Base-by-base conservation (phyloP, 2,329 filamentous ascomycete genomes). In the Trichophaea hybrida region DNA sequence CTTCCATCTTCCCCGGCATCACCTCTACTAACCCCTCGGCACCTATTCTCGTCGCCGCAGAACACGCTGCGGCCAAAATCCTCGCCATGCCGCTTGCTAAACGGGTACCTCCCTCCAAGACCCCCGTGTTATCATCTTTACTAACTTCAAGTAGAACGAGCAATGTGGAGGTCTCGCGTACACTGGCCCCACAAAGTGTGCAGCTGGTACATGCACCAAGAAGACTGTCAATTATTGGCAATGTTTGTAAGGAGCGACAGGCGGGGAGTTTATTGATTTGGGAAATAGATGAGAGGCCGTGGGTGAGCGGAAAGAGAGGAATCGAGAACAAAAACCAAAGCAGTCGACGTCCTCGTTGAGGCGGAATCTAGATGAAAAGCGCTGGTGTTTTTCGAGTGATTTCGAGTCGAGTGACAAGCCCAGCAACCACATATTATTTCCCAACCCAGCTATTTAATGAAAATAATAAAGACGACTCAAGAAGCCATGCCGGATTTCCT, bases 1-100 rank as follows among this genome's bases (percentile, higher is more conserved):
- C 79, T 0, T 79, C 78, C 62, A 82, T 86, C 67, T 84, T 85
- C 73, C 83, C 84, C 0, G 83, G 84, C 63, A 79, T 85, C 65
- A 76, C 82, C 2, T 82, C 81, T 0, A 80, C 82, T 15, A 88
- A 88, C 71, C 84, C 84, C 1, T 79, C 80, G 52, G 78, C 81
- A 1, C 77, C 80, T 43, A 80, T 85, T 65, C 81, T 85, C 69
- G 75, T 81, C 38, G 80, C 77, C 15, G 78, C 82, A 15, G 83
- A 86, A 73, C 76, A 77, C 46, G 81, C 81, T 6, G 76, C 76
- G 4, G 74, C 75, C 65, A 76, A 72, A 65, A 78, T 79, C 61
- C 66, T 80, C 15, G 75, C 74, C 15, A 66, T 77, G 17, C 40
- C 33, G 6, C 40, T 44, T 6, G 40, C 40, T 6, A 46, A 46